Evolutionary conservation across 345 rosid genomes (phyloP), one percentile per base, ranked within the genome.

Genomic region (Carallia pectinifolia): DNA sequence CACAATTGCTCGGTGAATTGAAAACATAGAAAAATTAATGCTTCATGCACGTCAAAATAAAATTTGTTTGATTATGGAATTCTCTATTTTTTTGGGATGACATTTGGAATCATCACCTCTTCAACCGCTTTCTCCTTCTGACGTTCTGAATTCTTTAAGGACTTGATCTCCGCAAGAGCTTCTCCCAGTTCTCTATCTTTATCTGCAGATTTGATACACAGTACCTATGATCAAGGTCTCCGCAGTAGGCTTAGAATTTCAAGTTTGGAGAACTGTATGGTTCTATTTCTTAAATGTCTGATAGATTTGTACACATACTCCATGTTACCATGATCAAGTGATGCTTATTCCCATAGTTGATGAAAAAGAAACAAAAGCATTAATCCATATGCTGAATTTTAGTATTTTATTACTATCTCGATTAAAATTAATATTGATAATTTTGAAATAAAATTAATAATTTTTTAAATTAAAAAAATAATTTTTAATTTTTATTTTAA

Each of bases 141-240:
- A 48, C 83, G 81, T 54, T 82, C 83, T 18, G 83, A 82, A 48
- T 67, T 76, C 77, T 72, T 82, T 65, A 79, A 69, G 38, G 83
- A 79, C 72, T 72, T 82, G 47, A 76, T 79, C 75, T 82, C 85
- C 34, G 79, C 83, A 65, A 66, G 72, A 19, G 85, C 79, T 68
- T 82, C 85, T 65, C 79, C 85, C 56, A 82, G 66, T 74, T 82
- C 85, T 59, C 85, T 79, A 59, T 82, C 83, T 74, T 71, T 82
- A 65, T 82, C 85, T 82, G 85, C 61, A 64, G 59, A 50, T 40
- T 30, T 7, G 40, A 30, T 31, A 62, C 23, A 68, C 44, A 27
- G 27, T 12, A 62, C 17, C 4, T 27, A 56, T 2, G 50, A 30
- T 39, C 37, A 61, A 36, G 2, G 12, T 4, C n/a, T 10, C 65